phyloP scores from a whole-genome alignment of 208 protist species.

The Blechomonas ayalai region DNA sequence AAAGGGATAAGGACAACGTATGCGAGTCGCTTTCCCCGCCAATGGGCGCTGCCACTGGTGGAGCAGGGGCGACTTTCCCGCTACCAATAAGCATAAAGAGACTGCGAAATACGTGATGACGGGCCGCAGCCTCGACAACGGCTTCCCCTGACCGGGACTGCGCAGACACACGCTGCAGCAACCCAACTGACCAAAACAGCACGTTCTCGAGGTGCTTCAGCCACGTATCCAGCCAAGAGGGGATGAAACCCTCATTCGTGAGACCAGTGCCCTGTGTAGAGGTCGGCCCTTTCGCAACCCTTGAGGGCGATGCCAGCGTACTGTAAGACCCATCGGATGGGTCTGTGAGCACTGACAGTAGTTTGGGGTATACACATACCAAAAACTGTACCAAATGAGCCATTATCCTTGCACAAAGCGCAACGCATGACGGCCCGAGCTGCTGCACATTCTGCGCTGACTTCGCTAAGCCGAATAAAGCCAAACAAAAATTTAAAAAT shows the following conservation, averaged over 20 bases:
- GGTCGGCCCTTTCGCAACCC: too few relatives aligned
- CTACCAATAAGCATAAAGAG: slow-evolving; percentile 4
- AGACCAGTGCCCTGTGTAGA: too few relatives aligned
- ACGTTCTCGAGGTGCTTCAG: slow-evolving; percentile 26
- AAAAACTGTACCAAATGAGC: too few relatives aligned
- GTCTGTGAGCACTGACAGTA: too few relatives aligned
- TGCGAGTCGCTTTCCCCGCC: too few relatives aligned
- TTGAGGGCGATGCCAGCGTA: too few relatives aligned
- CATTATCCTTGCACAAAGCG: too few relatives aligned
- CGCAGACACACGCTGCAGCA: slow-evolving; percentile 19
- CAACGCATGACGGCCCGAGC: slow-evolving; percentile 17
- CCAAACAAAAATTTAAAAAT: slow-evolving; percentile 18
- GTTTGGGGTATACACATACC: too few relatives aligned
- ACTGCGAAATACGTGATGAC: neutral
- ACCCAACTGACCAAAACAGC: slow-evolving; percentile 28
- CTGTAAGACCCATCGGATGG: too few relatives aligned
- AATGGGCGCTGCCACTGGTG: too few relatives aligned
- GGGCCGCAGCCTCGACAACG: neutral
- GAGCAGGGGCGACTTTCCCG: too few relatives aligned
- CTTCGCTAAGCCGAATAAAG: slow-evolving; percentile 11
- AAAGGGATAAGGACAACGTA: too few relatives aligned
- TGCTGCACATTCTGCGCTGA: slow-evolving; percentile 18
- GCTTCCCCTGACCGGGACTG: neutral
- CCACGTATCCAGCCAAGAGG: slow-evolving; percentile 20
- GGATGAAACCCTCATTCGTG: neutral